Evolutionary conservation across 1,284 basidiomycete genomes (phyloP).

Genomic region (Microbotryum lychnidis-dioicae): DNA sequence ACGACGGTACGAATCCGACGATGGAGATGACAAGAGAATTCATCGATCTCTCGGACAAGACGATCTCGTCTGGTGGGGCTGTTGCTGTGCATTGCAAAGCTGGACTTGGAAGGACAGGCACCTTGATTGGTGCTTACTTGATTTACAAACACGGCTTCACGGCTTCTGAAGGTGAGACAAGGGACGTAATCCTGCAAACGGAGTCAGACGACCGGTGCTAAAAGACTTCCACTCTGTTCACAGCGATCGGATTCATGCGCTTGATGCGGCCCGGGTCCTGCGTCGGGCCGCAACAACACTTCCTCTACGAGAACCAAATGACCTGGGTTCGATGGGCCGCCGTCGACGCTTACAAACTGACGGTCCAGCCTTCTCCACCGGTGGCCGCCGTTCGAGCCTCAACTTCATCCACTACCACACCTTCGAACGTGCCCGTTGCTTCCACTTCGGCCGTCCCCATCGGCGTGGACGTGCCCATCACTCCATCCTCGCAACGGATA

Average conservation of each 20-base stretch:
- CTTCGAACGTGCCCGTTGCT: not conserved
- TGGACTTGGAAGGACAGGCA: conserved; percentile 84
- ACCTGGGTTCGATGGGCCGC: conserved; percentile 92
- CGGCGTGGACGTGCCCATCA: not conserved
- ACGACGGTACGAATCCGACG: conserved; percentile 95
- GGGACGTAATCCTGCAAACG: no score
- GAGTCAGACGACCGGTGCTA: no score
- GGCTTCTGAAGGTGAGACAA: conserved; percentile 58
- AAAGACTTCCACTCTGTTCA: not conserved
- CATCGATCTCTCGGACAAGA: conserved; percentile 70
- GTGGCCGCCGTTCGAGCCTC: not conserved
- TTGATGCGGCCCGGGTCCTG: conserved; percentile 74
- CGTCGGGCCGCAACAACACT: conserved; percentile 56
- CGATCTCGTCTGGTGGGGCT: conserved; percentile 58
- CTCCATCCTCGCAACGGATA: not conserved
- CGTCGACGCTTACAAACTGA: conserved; percentile 49
- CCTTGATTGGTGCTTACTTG: conserved; percentile 92
- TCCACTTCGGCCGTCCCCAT: not conserved
- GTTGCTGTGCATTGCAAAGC: conserved; percentile 73
- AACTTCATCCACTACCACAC: not conserved
- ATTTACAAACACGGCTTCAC: conserved; percentile 99
- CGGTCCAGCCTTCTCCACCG: not conserved
- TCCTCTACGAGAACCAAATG: conserved; percentile 90
- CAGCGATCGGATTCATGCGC: conserved; percentile 93
- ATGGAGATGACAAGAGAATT: conserved; percentile 89